Conservation (phyloP, 179 eudicot species). For the Camellia oleifera region DNA sequence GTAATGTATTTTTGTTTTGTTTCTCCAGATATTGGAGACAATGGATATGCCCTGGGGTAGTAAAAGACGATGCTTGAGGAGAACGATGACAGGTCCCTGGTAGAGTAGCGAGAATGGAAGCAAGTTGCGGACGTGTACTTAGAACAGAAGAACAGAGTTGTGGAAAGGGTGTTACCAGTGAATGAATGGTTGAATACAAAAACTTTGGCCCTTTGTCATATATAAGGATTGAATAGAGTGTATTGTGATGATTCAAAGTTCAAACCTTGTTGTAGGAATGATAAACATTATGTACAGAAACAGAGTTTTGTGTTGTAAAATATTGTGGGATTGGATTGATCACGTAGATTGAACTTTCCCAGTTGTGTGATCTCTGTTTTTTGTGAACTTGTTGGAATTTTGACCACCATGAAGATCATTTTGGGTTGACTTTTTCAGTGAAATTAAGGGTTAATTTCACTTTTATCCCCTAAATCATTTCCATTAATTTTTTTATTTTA, state of each 20-base stretch:
- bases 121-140: background rate
- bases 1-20: background rate
- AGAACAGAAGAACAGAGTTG: background rate
- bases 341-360: background rate
- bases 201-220: background rate
- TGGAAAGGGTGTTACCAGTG: background rate
- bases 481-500: too few species aligned
- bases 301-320: background rate
- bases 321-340: background rate
- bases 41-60: conserved; percentile 30
- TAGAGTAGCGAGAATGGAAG: conserved; percentile 21
- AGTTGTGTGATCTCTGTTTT: conserved; percentile 8
- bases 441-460: background rate
- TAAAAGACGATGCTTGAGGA: conserved; percentile 43
- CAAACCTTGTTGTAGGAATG: conserved; percentile 11
- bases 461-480: too few species aligned
- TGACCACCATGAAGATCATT: conserved; percentile 4
- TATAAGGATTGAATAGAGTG: background rate
- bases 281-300: background rate
- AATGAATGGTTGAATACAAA: background rate
- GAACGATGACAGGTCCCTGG: conserved; percentile 62
- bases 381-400: background rate
- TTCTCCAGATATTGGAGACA: conserved; percentile 15
- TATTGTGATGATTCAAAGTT: conserved; percentile 5
- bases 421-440: background rate